Percentiles rank a stretch among this genome's conserved stretches.
Evolutionary conservation across 1,139 yeast species (phyloP).

Genomic region (Pneumocystis sp.): DNA sequence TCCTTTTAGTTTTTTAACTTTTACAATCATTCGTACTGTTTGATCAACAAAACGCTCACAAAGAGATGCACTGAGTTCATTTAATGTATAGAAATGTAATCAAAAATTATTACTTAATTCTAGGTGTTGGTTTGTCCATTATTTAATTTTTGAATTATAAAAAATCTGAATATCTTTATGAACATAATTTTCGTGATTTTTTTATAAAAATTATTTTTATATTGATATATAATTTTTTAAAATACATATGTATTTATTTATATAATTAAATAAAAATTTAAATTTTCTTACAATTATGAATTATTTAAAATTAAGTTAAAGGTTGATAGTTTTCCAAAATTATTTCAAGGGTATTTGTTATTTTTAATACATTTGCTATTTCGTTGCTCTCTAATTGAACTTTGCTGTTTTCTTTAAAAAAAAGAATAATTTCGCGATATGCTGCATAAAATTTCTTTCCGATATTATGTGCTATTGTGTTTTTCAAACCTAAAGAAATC

Average conservation of each 20-base stretch:
- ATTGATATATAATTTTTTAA: neutral
- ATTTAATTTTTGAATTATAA: neutral
- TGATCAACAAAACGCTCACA: neutral
- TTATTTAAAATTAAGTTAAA: neutral
- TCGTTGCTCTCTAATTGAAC: neutral
- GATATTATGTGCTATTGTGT: neutral
- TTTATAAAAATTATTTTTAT: neutral
- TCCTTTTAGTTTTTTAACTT: neutral
- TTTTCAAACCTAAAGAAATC: neutral
- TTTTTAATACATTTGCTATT: neutral
- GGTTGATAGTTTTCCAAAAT: neutral
- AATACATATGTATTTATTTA: neutral
- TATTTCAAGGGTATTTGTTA: neutral
- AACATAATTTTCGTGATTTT: neutral
- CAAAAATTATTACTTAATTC: neutral
- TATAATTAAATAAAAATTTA: neutral
- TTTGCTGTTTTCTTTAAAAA: neutral
- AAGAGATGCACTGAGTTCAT: neutral
- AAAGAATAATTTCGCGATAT: neutral
- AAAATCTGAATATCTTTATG: too few relatives aligned
- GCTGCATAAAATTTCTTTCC: neutral
- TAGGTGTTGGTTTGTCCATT: neutral
- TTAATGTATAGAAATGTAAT: neutral
- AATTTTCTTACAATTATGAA: neutral
- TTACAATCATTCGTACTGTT: neutral